These are phyloP conservation scores for Bremia lactucae DNA, from an alignment of 352 stramenopile genomes.

Conservation along the genomic window DNA sequence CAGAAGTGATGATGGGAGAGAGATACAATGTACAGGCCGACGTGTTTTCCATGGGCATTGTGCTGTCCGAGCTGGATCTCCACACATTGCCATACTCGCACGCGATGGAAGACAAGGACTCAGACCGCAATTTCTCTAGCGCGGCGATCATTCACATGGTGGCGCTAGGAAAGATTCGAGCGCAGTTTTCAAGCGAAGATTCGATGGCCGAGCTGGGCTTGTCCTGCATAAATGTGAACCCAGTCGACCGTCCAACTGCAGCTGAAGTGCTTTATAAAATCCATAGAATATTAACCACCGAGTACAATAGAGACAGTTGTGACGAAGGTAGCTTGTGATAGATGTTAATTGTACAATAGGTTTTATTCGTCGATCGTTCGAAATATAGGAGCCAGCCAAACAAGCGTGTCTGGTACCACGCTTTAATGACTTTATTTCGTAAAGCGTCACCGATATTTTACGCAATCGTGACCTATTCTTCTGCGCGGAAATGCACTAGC, in stretches of 20 bases:
- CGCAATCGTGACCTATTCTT: no score
- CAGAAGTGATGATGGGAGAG: conserved; percentile 21
- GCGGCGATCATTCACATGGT: conserved; percentile 32
- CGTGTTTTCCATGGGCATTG: conserved; percentile 21
- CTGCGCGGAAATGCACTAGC: no score
- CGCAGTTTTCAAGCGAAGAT: conserved; percentile 18
- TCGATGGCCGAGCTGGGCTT: conserved; percentile 12
- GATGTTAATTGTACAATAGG: no score
- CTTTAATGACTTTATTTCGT: no score
- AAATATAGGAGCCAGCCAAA: no score
- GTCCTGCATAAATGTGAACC: conserved; percentile 25
- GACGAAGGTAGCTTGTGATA: no score
- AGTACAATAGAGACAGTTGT: conserved; percentile 7
- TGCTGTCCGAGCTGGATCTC: conserved; percentile 21
- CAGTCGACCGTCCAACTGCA: conserved; percentile 20
- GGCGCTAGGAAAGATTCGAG: conserved; percentile 22
- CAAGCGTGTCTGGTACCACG: no score
- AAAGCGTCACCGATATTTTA: no score
- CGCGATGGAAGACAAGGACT: conserved; percentile 8
- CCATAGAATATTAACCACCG: conserved; percentile 18
- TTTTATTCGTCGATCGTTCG: no score
- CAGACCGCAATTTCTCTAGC: conserved; percentile 20
- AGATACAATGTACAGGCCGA: conserved; percentile 21
- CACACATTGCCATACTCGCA: conserved; percentile 18
- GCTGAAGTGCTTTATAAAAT: conserved; percentile 28